These are phyloP conservation scores for Colletotrichum noveboracense DNA, from an alignment of 2,329 filamentous ascomycete genomes.

Conservation along the genomic window DNA sequence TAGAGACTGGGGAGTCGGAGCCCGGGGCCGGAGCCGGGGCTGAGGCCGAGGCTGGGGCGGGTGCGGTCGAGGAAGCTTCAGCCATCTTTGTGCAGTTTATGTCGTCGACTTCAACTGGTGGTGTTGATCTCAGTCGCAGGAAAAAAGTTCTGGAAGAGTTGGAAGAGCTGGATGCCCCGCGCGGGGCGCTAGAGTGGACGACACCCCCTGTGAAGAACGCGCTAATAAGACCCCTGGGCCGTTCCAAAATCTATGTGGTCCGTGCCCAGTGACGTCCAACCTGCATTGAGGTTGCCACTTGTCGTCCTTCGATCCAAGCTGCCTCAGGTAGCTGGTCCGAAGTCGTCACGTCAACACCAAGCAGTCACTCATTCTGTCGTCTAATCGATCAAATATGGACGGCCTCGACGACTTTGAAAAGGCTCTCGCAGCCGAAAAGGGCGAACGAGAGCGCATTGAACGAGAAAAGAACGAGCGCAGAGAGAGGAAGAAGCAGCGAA, in stretches of 20 bases:
- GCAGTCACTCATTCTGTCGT: background rate
- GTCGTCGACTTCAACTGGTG: background rate
- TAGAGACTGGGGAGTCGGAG: conserved; percentile 67
- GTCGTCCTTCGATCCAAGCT: background rate
- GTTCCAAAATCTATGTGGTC: background rate
- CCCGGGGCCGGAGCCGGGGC: conserved; percentile 29
- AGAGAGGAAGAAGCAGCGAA: conserved; percentile 48
- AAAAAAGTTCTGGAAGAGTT: conserved; percentile 24
- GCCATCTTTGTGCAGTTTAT: conserved; percentile 13
- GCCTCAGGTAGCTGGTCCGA: background rate
- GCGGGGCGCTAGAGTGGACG: conserved; percentile 13
- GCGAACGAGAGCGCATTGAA: conserved; percentile 53
- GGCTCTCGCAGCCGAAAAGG: conserved; percentile 70
- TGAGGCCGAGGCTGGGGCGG: conserved; percentile 3
- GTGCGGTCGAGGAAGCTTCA: conserved; percentile 28
- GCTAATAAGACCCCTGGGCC: conserved; percentile 1
- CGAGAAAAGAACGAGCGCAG: conserved; percentile 49
- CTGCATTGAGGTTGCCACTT: background rate
- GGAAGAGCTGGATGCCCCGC: conserved; percentile 20
- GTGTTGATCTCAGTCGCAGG: background rate
- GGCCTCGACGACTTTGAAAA: conserved; percentile 79
- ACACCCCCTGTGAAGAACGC: background rate
- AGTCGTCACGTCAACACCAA: too few relatives aligned
- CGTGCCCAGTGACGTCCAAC: conserved; percentile 19
- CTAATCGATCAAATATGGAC: conserved; percentile 45